Evolutionary conservation across 2,329 filamentous ascomycete genomes (phyloP).

Genomic region (Colletotrichum sp.): DNA sequence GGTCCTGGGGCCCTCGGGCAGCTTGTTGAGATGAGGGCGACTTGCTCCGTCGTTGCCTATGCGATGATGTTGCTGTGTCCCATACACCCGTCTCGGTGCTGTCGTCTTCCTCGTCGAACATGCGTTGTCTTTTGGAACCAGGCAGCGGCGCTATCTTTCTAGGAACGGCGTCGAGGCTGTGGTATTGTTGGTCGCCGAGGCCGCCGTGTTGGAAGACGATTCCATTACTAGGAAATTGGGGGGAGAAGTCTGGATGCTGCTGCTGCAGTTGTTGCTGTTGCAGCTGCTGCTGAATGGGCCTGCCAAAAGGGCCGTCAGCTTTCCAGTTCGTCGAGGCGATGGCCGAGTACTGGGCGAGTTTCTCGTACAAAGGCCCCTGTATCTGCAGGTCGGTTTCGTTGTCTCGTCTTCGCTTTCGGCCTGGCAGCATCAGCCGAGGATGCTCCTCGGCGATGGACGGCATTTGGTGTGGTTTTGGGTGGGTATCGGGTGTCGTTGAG

Average conservation of each 20-base stretch:
- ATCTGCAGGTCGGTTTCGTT: slow-evolving; percentile 18
- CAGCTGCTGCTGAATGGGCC: slow-evolving; percentile 16
- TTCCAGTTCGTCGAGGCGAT: slow-evolving; percentile 8
- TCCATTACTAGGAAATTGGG: neutral
- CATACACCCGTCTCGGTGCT: neutral
- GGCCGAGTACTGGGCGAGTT: slow-evolving; percentile 21
- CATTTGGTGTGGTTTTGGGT: slow-evolving; percentile 3
- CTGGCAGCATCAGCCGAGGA: slow-evolving; percentile 12
- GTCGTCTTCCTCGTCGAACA: slow-evolving; percentile 7
- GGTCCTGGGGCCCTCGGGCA: neutral
- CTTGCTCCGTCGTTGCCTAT: neutral
- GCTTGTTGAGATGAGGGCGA: neutral
- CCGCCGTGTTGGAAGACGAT: slow-evolving; percentile 5
- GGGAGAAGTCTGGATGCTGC: neutral
- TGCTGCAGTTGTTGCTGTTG: slow-evolving; percentile 11
- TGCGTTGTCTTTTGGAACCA: slow-evolving; percentile 10
- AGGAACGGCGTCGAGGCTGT: neutral
- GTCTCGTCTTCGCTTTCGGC: slow-evolving; percentile 23
- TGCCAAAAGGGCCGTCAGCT: slow-evolving; percentile 21
- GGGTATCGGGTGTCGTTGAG: neutral
- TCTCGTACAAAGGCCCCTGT: slow-evolving; percentile 20
- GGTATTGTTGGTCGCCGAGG: neutral
- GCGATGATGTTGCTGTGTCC: neutral
- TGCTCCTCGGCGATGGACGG: slow-evolving; percentile 23
- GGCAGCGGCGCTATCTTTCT: slow-evolving; percentile 15